phyloP scores from a whole-genome alignment of 2,329 filamentous ascomycete genomes.

The Botryotinia calthae region DNA sequence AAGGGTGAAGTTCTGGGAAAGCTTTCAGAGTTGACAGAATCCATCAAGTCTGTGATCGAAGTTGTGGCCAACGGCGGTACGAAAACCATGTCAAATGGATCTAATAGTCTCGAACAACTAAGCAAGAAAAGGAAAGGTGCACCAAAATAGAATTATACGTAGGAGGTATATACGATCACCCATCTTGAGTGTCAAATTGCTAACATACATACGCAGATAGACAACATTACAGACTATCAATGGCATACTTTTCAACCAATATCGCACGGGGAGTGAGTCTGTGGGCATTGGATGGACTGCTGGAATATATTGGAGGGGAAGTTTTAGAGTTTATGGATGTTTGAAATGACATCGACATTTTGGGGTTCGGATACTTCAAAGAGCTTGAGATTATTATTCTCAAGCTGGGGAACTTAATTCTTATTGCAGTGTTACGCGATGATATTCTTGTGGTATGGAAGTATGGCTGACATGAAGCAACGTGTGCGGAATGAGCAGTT shows the following conservation, averaged over 20 bases:
- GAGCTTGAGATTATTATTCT: background rate
- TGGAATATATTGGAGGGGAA: background rate
- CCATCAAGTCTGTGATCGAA: background rate
- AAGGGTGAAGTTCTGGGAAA: background rate
- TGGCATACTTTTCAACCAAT: background rate
- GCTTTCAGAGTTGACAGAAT: background rate
- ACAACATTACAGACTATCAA: background rate
- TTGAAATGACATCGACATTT: background rate
- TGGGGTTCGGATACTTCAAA: background rate
- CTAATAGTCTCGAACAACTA: background rate
- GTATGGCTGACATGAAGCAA: background rate
- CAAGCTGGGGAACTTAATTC: background rate
- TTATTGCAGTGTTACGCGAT: background rate
- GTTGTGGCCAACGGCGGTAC: background rate
- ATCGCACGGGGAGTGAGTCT: background rate
- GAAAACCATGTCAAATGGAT: background rate
- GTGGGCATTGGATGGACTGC: background rate
- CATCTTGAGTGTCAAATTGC: background rate
- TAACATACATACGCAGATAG: background rate
- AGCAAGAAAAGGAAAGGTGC: background rate
- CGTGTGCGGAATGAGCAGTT: background rate
- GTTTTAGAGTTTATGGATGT: background rate
- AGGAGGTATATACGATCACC: background rate
- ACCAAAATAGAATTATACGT: background rate
- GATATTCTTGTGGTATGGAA: background rate